Conservation (phyloP, 306 rosid genomes). For the Herpetospermum pedunculosum region DNA sequence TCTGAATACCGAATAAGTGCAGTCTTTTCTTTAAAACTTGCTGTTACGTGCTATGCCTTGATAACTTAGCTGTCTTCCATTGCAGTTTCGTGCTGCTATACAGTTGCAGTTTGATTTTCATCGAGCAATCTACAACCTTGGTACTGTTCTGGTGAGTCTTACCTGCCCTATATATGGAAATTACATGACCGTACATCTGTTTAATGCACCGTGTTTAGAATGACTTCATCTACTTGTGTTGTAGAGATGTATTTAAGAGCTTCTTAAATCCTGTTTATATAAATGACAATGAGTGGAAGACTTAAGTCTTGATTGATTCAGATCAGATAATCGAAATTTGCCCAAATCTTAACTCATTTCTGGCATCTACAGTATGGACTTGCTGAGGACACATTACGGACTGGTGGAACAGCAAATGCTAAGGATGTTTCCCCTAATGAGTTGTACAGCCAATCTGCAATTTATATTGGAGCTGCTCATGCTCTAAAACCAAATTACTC, state of each 20-base stretch:
- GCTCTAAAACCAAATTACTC: conserved; percentile 90
- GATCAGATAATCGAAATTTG: not conserved
- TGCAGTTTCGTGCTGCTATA: conserved; percentile 97
- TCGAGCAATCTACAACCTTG: conserved; percentile 98
- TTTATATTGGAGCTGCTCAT: conserved; percentile 98
- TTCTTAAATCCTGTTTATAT: not conserved
- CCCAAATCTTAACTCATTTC: conserved; percentile 6
- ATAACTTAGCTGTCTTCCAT: conserved; percentile 20
- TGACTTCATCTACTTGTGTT: not conserved
- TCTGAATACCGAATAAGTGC: not conserved
- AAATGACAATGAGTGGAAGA: not conserved
- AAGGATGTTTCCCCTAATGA: conserved; percentile 89
- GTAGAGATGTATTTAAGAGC: not conserved
- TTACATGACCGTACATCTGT: not conserved
- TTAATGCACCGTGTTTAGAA: not conserved
- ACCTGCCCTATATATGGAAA: conserved; percentile 15
- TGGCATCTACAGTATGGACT: conserved; percentile 67
- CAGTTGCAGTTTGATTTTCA: conserved; percentile 97
- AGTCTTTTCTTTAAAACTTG: not conserved
- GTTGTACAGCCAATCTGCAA: conserved; percentile 95
- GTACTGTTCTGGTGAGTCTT: conserved; percentile 89
- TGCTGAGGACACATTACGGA: conserved; percentile 96
- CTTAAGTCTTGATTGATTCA: not conserved
- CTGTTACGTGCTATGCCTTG: not conserved
- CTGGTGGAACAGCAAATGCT: conserved; percentile 51